Evolutionary conservation across 164 flowering plant species (phyloP).

Genomic region (Tinospora cordifolia): DNA sequence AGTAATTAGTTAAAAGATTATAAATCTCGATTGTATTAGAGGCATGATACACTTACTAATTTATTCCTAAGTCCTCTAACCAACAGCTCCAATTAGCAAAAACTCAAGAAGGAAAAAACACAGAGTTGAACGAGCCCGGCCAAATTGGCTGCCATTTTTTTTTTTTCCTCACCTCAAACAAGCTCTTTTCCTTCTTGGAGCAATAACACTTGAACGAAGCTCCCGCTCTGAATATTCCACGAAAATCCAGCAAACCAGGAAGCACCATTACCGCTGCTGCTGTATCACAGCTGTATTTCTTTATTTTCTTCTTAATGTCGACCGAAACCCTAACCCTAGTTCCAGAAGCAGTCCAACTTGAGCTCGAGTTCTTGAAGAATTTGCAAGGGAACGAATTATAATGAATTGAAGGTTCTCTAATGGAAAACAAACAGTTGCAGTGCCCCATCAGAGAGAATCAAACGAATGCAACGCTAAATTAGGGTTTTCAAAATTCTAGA

Average conservation of each 20-base stretch:
- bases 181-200: background rate
- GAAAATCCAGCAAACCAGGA: background rate
- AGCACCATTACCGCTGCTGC: background rate
- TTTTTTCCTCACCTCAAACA: background rate
- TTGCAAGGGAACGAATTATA: background rate
- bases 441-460: background rate
- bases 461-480: background rate
- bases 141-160: background rate
- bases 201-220: background rate
- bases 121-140: background rate
- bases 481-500: background rate
- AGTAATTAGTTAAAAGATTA: too few species aligned
- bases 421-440: background rate
- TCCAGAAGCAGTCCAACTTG: background rate
- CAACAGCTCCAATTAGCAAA: background rate
- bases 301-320: background rate
- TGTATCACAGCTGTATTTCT: background rate
- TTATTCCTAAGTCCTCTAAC: background rate
- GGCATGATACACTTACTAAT: too few species aligned
- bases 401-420: background rate
- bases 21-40: too few species aligned
- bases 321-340: too few species aligned
- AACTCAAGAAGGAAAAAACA: background rate
- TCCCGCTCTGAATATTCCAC: background rate
- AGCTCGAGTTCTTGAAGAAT: too few species aligned